phyloP scores from a whole-genome alignment of 2,329 filamentous ascomycete species.

The Trichophyton schoenleinii region DNA sequence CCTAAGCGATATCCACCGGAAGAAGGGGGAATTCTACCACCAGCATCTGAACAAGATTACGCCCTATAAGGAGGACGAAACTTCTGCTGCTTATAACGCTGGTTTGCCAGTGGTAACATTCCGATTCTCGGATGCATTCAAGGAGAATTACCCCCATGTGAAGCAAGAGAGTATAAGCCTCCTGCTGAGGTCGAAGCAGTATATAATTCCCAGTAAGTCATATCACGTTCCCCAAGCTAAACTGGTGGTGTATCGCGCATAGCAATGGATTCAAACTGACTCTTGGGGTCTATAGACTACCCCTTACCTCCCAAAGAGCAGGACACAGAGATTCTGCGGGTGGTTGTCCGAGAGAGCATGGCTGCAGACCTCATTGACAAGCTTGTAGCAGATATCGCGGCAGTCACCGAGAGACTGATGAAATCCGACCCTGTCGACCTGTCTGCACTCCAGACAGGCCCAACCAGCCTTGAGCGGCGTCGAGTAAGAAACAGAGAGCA shows the following conservation, averaged over 20 bases:
- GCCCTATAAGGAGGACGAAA: slow-evolving; percentile 36
- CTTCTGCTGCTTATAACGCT: slow-evolving; percentile 48
- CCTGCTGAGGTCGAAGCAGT: slow-evolving; percentile 52
- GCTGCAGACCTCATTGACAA: slow-evolving; percentile 55
- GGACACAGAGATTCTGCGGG: slow-evolving; percentile 52
- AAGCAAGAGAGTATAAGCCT: slow-evolving; percentile 53
- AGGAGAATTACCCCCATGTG: slow-evolving; percentile 47
- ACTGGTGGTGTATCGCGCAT: background rate
- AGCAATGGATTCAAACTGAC: background rate
- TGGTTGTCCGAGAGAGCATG: slow-evolving; percentile 56
- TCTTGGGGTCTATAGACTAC: slow-evolving; percentile 40
- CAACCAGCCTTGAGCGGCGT: slow-evolving; percentile 31
- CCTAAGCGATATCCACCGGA: slow-evolving; percentile 53
- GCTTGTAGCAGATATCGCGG: slow-evolving; percentile 48
- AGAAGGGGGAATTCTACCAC: slow-evolving; percentile 36
- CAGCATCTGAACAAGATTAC: slow-evolving; percentile 31
- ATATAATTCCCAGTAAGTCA: slow-evolving; percentile 52
- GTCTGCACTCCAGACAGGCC: slow-evolving; percentile 34
- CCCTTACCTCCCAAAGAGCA: slow-evolving; percentile 51
- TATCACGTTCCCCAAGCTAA: background rate
- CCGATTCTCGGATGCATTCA: slow-evolving; percentile 49
- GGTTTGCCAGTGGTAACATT: slow-evolving; percentile 59
- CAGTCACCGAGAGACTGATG: slow-evolving; percentile 50
- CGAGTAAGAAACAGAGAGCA: background rate
- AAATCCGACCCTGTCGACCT: slow-evolving; percentile 42